A percentile compares a stretch with the other conserved stretches of the same genome.
phyloP scores from a whole-genome alignment of 2,329 filamentous ascomycete genomes.

The Metarhizium brunneum region DNA sequence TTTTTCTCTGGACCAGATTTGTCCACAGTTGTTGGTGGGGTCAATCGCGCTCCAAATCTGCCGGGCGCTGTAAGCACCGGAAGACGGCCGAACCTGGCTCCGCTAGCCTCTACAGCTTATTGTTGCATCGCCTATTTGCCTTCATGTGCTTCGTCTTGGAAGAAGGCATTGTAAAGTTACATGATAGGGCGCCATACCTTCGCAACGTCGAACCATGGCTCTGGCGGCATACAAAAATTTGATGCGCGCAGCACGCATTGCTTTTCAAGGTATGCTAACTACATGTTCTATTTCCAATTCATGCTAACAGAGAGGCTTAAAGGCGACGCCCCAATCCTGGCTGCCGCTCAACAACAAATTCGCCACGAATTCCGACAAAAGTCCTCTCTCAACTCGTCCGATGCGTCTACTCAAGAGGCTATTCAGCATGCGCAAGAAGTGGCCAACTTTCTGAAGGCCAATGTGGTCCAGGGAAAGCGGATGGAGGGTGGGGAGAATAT shows the following conservation, averaged over 20 bases:
- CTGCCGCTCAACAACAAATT: constrained; percentile 63
- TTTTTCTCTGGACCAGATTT: background rate
- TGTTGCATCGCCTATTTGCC: background rate
- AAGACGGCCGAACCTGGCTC: constrained; percentile 16
- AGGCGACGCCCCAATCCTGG: constrained; percentile 60
- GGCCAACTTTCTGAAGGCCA: constrained; percentile 67
- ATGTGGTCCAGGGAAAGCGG: constrained; percentile 75
- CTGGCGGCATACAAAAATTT: constrained; percentile 72
- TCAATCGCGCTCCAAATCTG: background rate
- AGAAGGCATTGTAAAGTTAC: background rate
- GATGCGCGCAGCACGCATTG: constrained; percentile 69
- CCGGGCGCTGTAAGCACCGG: constrained; percentile 4
- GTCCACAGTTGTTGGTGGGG: constrained; percentile 6
- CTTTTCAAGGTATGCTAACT: constrained; percentile 61
- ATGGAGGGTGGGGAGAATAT: constrained; percentile 32
- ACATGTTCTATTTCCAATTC: background rate
- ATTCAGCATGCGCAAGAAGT: constrained; percentile 77
- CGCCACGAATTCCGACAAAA: constrained; percentile 65
- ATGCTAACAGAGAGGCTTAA: constrained; percentile 23
- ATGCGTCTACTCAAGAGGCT: constrained; percentile 50
- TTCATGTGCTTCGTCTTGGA: background rate
- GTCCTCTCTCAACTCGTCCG: constrained; percentile 45
- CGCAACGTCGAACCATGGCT: constrained; percentile 40
- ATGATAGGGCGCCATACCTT: background rate
- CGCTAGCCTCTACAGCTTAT: constrained; percentile 2